Conservation (phyloP, 371 early-diverging fungal genomes). For the Actinomortierella wolfii region DNA sequence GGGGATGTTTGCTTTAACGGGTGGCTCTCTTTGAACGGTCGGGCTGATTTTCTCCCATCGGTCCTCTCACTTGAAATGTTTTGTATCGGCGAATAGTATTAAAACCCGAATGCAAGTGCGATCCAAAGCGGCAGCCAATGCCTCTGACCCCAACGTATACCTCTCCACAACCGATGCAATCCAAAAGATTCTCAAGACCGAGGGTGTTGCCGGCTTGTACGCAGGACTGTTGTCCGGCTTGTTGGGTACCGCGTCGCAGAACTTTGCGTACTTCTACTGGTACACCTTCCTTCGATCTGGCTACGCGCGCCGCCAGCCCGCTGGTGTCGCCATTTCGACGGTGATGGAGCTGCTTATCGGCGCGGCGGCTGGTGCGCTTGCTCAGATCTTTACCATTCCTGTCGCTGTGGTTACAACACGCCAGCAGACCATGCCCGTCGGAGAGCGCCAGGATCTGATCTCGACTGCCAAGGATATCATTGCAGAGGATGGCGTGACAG, state of each 20-base stretch:
- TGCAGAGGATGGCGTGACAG: constrained; percentile 80
- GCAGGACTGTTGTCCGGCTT: constrained; percentile 89
- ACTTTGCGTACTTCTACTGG: constrained; percentile 95
- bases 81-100: constrained; percentile 57
- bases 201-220: constrained; percentile 93
- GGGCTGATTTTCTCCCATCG: not conserved
- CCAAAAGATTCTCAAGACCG: constrained; percentile 74
- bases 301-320: constrained; percentile 54
- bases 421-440: constrained; percentile 69
- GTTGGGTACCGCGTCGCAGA: constrained; percentile 85
- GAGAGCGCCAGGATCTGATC: constrained; percentile 58
- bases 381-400: constrained; percentile 91
- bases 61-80: not conserved
- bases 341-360: constrained; percentile 87
- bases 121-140: constrained; percentile 52
- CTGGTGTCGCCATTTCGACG: constrained; percentile 60
- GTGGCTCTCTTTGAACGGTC: constrained; percentile 3
- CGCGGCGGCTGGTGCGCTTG: constrained; percentile 89
- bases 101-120: constrained; percentile 95
- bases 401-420: constrained; percentile 88
- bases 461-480: constrained; percentile 75
- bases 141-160: constrained; percentile 56
- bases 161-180: constrained; percentile 79
- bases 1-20: not conserved
- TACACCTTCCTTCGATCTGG: constrained; percentile 78